Percentiles rank a stretch among this genome's conserved stretches.
These are phyloP conservation scores for Lepidium aucheri DNA, from an alignment of 345 rosid species.

Conservation along the genomic window DNA sequence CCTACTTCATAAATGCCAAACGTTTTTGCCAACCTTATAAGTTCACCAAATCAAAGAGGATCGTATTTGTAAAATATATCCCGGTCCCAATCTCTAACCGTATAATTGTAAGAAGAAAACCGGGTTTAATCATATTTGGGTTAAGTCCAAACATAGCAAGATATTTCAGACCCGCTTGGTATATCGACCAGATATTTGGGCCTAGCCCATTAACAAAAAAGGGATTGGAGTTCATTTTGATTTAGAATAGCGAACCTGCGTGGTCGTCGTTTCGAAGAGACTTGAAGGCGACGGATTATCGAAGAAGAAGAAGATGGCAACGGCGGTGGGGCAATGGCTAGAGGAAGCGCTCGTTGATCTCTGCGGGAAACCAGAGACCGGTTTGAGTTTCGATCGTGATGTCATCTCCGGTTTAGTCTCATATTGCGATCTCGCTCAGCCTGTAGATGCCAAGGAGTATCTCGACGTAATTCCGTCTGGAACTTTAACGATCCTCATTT, in stretches of 20 bases:
- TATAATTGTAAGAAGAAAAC: not conserved
- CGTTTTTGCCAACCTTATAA: no score
- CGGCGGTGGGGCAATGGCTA: conserved; percentile 66
- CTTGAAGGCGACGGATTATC: not conserved
- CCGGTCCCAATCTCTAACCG: not conserved
- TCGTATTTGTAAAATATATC: no score
- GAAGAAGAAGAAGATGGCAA: conserved; percentile 38
- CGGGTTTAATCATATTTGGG: not conserved
- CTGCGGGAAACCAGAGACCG: conserved; percentile 48
- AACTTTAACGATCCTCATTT: no score
- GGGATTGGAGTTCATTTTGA: not conserved
- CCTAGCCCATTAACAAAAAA: not conserved
- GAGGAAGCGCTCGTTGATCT: conserved; percentile 70
- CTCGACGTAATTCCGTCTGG: conserved; percentile 52
- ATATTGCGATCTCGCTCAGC: conserved; percentile 85
- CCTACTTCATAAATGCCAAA: no score
- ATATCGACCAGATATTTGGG: not conserved
- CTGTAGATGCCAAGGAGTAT: conserved; percentile 89
- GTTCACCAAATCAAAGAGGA: no score
- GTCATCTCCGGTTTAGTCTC: conserved; percentile 82
- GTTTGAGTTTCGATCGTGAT: conserved; percentile 74
- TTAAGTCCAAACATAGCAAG: no score
- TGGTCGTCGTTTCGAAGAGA: not conserved
- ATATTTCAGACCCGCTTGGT: not conserved
- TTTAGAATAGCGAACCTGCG: not conserved